Base-by-base conservation (phyloP, 768 basidiomycete genomes). In the Xerocomellus chrysenteron region DNA sequence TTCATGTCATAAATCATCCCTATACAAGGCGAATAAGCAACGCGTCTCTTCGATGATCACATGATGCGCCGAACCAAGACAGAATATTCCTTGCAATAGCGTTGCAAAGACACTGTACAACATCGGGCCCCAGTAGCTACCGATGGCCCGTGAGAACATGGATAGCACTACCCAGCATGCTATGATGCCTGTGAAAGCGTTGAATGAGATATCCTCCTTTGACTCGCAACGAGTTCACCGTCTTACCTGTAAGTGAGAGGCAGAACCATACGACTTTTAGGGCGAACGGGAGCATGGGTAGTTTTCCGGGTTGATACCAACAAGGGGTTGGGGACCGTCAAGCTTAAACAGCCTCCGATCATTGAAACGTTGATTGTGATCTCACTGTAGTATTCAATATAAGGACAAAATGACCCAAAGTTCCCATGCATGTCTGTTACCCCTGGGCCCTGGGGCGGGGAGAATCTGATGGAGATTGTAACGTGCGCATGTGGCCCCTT, bases 1-100 rank as follows among this genome's bases (percentile, higher is more conserved):
- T 84, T 74, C 86, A 88, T 87, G 49, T 71, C 68, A 77, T 82
- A 87, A 14, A 84, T 75, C 70, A 88, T 78, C 12, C 86, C 87
- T 87, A 47, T 24, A 35, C 9, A 21, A 60, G 19, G 17, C 17
- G 49, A 13, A 37, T 58, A 26, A 62, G 44, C 32, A 36, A 36
- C 4, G 12, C 11, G 4, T n/a, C 19, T 21, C 46, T 32, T 46
- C 24, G 9, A 19, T 16, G 24, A 13, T 30, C n/a, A 24, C 16
- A 35, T 26, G 16, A n/a, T 14, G 5, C 5, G 0, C 45, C 78
- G 49, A 52, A 85, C 87, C 85, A 3, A 88, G 66, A 63, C 82
- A 85, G 63, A 88, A 86, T 10, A 78, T 71, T 3, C 76, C 78
- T 57, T 88, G 80, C 56, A 85, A 63, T 8, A 82, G 47, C 1